Evolutionary conservation across 2,329 filamentous ascomycete species (phyloP), one percentile per base, ranked within the genome.

Genomic region (Trichoderma cornu-damae): DNA sequence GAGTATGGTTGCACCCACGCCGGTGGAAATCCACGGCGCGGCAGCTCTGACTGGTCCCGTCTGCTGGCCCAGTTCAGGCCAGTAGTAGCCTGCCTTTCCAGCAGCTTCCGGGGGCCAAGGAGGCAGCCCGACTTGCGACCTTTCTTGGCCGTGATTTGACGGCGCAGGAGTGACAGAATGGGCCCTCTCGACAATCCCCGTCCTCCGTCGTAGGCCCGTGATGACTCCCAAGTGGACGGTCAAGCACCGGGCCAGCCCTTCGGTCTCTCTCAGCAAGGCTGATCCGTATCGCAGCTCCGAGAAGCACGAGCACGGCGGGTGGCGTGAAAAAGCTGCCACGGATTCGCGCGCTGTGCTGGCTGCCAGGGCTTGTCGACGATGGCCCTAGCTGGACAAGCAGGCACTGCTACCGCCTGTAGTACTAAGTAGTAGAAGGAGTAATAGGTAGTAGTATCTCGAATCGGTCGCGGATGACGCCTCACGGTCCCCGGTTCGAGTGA

Each of bases 91-190:
- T 44, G 24, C 11, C 7, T n/a, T 34, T 53, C 50, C 38, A 43
- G 40, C 50, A 35, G 50, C n/a, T 55, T 55, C 52, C 43, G 40
- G 43, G 35, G 34, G 30, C n/a, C n/a, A 30, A 48, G 18, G 57
- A 59, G 57, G 51, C 57, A 59, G 51, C 57, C 57, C 53, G 46
- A 56, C 38, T 35, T n/a, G n/a, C n/a, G n/a, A 22, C 48, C 32
- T 24, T 32, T 46, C 50, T 38, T 34, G 34, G 46, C 26, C 32
- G 16, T 58, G 57, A 54, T 56, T 46, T 35, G 57, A 46, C 46
- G 43, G 48, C 46, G n/a, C 7, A 16, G 34, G 20, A 14, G 24
- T 32, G 53, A 49, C 56, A 48, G 49, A 48, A 48, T 40, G 38
- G 55, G n/a, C 35, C 42, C 24, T n/a, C 14, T 30, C 16, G 9